Evolutionary conservation across 179 eudicot genomes (phyloP).

Genomic region (Heliamphora pulchella): DNA sequence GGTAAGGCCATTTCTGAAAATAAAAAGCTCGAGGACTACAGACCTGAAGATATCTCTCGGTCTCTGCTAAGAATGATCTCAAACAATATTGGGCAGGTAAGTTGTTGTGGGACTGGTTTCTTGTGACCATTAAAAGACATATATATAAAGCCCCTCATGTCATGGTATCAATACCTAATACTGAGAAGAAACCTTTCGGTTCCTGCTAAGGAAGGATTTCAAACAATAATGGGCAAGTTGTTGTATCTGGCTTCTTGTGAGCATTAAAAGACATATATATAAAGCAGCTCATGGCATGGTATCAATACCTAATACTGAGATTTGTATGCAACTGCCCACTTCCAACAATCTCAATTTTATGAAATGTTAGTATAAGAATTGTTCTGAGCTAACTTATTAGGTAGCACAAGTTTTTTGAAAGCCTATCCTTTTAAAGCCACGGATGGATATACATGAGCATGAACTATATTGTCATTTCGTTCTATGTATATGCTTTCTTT

Average conservation of each 20-base stretch:
- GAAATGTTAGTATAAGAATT: not conserved
- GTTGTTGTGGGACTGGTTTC: not conserved
- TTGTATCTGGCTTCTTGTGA: too few relatives aligned
- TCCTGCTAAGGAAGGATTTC: too few relatives aligned
- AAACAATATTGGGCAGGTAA: slow-evolving; percentile 90
- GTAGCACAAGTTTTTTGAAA: not conserved
- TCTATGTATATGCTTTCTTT: not conserved
- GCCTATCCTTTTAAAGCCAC: not conserved
- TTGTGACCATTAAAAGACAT: not conserved
- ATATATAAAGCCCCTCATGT: not conserved
- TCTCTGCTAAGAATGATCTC: slow-evolving; percentile 89
- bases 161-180: not conserved
- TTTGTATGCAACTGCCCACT: not conserved
- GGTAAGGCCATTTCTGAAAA: slow-evolving; percentile 77
- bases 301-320: too few relatives aligned
- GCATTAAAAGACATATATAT: too few relatives aligned
- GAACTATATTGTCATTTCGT: too few relatives aligned
- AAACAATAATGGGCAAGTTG: too few relatives aligned
- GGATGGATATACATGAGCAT: not conserved
- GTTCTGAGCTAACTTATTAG: not conserved
- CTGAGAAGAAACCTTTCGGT: too few relatives aligned
- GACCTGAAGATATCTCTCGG: slow-evolving; percentile 73
- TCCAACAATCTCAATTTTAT: not conserved
- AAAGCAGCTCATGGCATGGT: too few relatives aligned
- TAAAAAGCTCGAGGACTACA: slow-evolving; percentile 75